Conservation (phyloP, 352 stramenopile genomes). For the Globisporangium spiculum region DNA sequence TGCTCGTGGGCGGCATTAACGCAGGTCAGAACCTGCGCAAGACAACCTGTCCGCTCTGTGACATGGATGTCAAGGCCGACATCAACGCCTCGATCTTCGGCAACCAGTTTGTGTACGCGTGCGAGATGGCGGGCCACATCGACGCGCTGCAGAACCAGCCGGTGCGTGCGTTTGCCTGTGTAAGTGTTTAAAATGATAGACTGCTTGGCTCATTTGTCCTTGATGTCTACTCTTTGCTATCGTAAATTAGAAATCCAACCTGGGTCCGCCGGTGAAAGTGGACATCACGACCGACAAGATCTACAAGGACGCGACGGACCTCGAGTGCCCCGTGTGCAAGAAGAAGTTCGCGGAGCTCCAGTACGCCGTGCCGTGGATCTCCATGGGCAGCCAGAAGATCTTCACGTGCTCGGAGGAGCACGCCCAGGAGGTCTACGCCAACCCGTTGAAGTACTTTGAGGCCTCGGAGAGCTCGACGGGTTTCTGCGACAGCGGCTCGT, state of each 20-base stretch:
- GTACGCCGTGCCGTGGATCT: slow-evolving; percentile 75
- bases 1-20: slow-evolving; percentile 24
- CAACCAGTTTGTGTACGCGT: slow-evolving; percentile 76
- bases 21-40: slow-evolving; percentile 56
- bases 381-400: slow-evolving; percentile 67
- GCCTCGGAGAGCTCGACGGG: slow-evolving; percentile 26
- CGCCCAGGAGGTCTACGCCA: slow-evolving; percentile 44
- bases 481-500: slow-evolving; percentile 54
- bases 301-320: slow-evolving; percentile 57
- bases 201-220: slow-evolving; percentile 5
- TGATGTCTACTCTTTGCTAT: neutral
- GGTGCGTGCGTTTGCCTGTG: slow-evolving; percentile 25
- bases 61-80: slow-evolving; percentile 35
- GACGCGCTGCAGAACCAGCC: slow-evolving; percentile 76
- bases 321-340: slow-evolving; percentile 65
- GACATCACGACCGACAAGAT: slow-evolving; percentile 66
- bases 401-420: slow-evolving; percentile 70
- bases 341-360: slow-evolving; percentile 54
- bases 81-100: slow-evolving; percentile 70
- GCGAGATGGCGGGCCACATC: slow-evolving; percentile 81
- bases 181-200: neutral
- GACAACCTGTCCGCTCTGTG: slow-evolving; percentile 37
- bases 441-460: slow-evolving; percentile 47
- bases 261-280: slow-evolving; percentile 36
- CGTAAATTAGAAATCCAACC: slow-evolving; percentile 33